A percentile compares a stretch with the other conserved stretches of the same genome.
Evolutionary conservation across 2,329 filamentous ascomycete species (phyloP).

Genomic region (Monosporascus ibericus): DNA sequence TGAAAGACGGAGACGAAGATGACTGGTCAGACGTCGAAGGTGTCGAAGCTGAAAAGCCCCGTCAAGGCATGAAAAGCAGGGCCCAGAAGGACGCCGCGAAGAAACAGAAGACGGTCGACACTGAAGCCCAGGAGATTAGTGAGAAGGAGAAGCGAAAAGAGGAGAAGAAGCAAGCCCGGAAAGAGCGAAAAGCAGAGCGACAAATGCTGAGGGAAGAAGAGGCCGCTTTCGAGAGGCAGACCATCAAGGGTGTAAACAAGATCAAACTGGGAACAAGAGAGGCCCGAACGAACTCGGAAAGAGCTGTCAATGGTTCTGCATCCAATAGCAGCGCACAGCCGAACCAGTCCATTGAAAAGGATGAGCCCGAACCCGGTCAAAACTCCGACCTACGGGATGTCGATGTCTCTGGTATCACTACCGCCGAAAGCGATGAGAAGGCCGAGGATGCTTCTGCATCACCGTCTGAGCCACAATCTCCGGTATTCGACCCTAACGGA

Average conservation of each 20-base stretch:
- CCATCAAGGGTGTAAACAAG: slow-evolving; percentile 29
- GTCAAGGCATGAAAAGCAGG: slow-evolving; percentile 54
- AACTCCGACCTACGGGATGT: slow-evolving; percentile 33
- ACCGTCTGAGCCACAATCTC: slow-evolving; percentile 50
- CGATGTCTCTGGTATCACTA: slow-evolving; percentile 42
- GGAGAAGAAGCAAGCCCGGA: slow-evolving; percentile 44
- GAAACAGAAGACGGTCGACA: slow-evolving; percentile 45
- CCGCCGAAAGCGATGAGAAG: slow-evolving; percentile 36
- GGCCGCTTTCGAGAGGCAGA: slow-evolving; percentile 34
- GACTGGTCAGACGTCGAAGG: slow-evolving; percentile 40
- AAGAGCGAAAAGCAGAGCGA: slow-evolving; percentile 36
- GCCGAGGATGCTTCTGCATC: slow-evolving; percentile 25
- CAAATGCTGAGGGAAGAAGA: slow-evolving; percentile 30
- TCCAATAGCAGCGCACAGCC: slow-evolving; percentile 12
- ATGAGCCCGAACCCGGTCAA: slow-evolving; percentile 14
- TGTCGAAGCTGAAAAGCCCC: slow-evolving; percentile 54
- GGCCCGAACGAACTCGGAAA: slow-evolving; percentile 17
- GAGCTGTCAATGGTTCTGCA: slow-evolving; percentile 6
- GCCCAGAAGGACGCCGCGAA: slow-evolving; percentile 35
- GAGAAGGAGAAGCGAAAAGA: slow-evolving; percentile 41
- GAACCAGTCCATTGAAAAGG: slow-evolving; percentile 23
- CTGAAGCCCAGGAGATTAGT: slow-evolving; percentile 27
- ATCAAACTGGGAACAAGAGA: slow-evolving; percentile 26
- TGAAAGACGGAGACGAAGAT: slow-evolving; percentile 40
- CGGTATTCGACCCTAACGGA: slow-evolving; percentile 52